phyloP scores from a whole-genome alignment of 2,329 filamentous ascomycete species.

The Aspergillus carbonarius region DNA sequence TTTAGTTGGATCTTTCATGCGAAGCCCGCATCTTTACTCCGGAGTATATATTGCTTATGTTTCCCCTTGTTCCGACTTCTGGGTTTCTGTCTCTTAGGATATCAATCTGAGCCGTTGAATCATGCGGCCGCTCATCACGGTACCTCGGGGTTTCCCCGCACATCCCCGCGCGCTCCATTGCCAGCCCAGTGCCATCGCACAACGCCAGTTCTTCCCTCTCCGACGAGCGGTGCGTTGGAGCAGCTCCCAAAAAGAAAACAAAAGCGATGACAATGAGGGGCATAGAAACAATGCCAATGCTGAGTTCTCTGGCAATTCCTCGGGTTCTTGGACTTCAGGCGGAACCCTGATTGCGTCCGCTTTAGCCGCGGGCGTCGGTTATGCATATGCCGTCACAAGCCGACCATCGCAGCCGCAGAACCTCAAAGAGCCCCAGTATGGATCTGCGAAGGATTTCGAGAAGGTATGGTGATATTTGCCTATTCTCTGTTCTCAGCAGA shows the following conservation, averaged over 20 bases:
- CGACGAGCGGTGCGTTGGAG: slow-evolving; percentile 17
- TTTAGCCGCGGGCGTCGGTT: slow-evolving; percentile 54
- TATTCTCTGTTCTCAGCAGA: neutral
- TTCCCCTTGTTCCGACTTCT: neutral
- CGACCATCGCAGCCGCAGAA: slow-evolving; percentile 18
- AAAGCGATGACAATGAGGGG: slow-evolving; percentile 3
- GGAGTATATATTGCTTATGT: neutral
- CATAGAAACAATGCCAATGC: slow-evolving; percentile 16
- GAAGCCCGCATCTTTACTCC: neutral
- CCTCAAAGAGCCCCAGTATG: slow-evolving; percentile 36
- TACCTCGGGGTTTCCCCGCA: slow-evolving; percentile 28
- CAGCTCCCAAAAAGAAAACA: slow-evolving; percentile 14
- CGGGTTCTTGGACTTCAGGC: slow-evolving; percentile 46
- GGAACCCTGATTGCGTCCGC: slow-evolving; percentile 50
- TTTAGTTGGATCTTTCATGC: neutral
- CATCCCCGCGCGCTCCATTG: slow-evolving; percentile 25
- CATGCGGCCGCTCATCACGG: slow-evolving; percentile 25
- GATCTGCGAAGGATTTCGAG: slow-evolving; percentile 38
- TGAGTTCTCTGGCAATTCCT: slow-evolving; percentile 13
- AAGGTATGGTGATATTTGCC: slow-evolving; percentile 29
- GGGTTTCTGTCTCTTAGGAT: neutral
- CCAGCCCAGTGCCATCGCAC: slow-evolving; percentile 20
- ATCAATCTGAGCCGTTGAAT: neutral
- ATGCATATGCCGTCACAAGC: slow-evolving; percentile 50
- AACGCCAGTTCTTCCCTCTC: slow-evolving; percentile 6